phyloP scores from a whole-genome alignment of 148 eudicot species.

The Vaccinium darrowii region DNA sequence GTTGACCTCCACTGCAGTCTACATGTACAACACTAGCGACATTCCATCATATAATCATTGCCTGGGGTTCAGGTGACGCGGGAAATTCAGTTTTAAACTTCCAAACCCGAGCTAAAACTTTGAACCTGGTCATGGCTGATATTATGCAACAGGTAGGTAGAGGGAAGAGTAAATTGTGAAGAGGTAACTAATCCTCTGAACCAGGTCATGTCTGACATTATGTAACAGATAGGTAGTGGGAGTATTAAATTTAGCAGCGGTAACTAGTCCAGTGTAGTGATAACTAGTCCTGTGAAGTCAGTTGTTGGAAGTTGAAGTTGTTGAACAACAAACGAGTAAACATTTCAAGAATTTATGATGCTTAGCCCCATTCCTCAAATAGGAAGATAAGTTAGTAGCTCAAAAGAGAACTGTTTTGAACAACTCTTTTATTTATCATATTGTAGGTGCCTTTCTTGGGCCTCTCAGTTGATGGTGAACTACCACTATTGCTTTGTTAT shows the following conservation, averaged over 20 bases:
- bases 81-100: not conserved
- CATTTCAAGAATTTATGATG: not conserved
- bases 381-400: not conserved
- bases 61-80: not conserved
- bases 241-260: not conserved
- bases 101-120: not conserved
- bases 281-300: not conserved
- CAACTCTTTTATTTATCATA: not conserved
- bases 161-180: conserved; percentile 12
- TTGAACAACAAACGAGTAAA: not conserved
- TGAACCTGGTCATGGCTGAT: not conserved
- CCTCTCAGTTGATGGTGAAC: not conserved
- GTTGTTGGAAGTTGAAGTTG: conserved; percentile 9
- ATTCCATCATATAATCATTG: not conserved
- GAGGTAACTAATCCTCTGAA: not conserved
- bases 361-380: not conserved
- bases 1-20: not conserved
- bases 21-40: not conserved
- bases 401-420: not conserved
- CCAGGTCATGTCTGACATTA: not conserved
- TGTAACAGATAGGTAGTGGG: not conserved
- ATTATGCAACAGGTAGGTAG: conserved; percentile 2
- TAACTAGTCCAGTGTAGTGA: not conserved
- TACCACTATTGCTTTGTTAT: not conserved
- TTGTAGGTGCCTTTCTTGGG: not conserved